These are phyloP conservation scores for Apiospora hydei DNA, from an alignment of 2,329 filamentous ascomycete species.

Conservation along the genomic window DNA sequence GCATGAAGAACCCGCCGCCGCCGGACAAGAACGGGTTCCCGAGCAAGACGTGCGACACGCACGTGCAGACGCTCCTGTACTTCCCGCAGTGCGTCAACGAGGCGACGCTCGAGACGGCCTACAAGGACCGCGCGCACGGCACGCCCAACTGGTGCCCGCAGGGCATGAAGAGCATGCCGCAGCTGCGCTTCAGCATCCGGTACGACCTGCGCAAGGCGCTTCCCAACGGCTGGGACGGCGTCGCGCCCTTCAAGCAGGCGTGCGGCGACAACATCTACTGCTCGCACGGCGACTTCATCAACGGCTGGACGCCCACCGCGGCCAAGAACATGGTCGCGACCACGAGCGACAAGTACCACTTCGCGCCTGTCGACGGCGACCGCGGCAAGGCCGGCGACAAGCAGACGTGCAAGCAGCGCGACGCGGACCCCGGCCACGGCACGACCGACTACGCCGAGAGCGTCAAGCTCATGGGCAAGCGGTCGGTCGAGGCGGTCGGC, in stretches of 20 bases:
- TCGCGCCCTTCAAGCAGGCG: slow-evolving; percentile 48
- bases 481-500: slow-evolving; percentile 11
- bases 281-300: slow-evolving; percentile 56
- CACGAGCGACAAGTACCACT: slow-evolving; percentile 32
- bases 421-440: slow-evolving; percentile 49
- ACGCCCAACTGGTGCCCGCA: slow-evolving; percentile 47
- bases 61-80: slow-evolving; percentile 61
- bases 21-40: slow-evolving; percentile 76
- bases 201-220: slow-evolving; percentile 50
- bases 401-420: slow-evolving; percentile 44
- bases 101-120: slow-evolving; percentile 36
- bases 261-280: slow-evolving; percentile 46
- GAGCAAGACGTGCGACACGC: slow-evolving; percentile 72
- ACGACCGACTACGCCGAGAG: slow-evolving; percentile 50
- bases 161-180: slow-evolving; percentile 50
- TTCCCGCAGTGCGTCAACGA: slow-evolving; percentile 52
- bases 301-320: slow-evolving; percentile 51
- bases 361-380: slow-evolving; percentile 24
- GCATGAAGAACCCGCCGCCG: slow-evolving; percentile 31
- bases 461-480: slow-evolving; percentile 34
- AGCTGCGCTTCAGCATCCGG: slow-evolving; percentile 52
- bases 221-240: slow-evolving; percentile 49
- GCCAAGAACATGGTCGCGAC: slow-evolving; percentile 49
- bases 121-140: slow-evolving; percentile 34
- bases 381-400: slow-evolving; percentile 42